Conservation (phyloP, 495 filamentous ascomycete genomes). For the Lentithecium fluviatile region DNA sequence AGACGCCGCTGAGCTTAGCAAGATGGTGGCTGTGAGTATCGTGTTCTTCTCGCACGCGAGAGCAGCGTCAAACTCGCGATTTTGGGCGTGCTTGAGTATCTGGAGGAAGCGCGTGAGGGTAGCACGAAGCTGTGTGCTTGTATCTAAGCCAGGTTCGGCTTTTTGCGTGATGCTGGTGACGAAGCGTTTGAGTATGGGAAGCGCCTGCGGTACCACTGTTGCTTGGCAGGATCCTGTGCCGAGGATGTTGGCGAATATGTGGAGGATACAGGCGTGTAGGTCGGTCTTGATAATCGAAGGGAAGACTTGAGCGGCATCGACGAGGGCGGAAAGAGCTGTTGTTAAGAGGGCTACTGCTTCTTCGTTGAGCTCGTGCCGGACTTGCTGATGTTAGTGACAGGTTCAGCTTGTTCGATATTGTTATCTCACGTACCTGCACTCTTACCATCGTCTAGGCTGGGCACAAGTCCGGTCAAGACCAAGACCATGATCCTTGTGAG, state of each 20-base stretch:
- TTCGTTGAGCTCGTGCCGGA: conserved; percentile 71
- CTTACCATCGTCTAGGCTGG: conserved; percentile 76
- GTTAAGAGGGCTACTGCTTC: conserved; percentile 81
- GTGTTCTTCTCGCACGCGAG: conserved; percentile 91
- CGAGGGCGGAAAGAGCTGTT: conserved; percentile 77
- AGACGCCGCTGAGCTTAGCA: conserved; percentile 76
- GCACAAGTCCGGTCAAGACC: conserved; percentile 80
- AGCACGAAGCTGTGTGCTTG: conserved; percentile 60
- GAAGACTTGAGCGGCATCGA: conserved; percentile 92
- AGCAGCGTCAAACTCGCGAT: conserved; percentile 74
- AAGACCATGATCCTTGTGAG: conserved; percentile 92
- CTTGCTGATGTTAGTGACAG: conserved; percentile 39
- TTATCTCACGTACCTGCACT: conserved; percentile 35
- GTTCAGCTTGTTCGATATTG: not conserved
- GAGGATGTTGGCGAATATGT: conserved; percentile 93
- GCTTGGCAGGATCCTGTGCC: conserved; percentile 82
- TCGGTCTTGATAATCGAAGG: conserved; percentile 95
- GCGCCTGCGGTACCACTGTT: conserved; percentile 81
- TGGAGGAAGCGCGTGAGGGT: conserved; percentile 75
- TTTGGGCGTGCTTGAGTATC: conserved; percentile 79
- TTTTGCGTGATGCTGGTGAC: conserved; percentile 64
- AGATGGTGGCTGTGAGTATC: conserved; percentile 80
- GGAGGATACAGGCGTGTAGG: conserved; percentile 91
- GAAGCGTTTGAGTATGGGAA: conserved; percentile 91
- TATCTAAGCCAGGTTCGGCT: conserved; percentile 37